These are phyloP conservation scores for Plenodomus lindquistii DNA, from an alignment of 2,329 filamentous ascomycete species.

Conservation along the genomic window DNA sequence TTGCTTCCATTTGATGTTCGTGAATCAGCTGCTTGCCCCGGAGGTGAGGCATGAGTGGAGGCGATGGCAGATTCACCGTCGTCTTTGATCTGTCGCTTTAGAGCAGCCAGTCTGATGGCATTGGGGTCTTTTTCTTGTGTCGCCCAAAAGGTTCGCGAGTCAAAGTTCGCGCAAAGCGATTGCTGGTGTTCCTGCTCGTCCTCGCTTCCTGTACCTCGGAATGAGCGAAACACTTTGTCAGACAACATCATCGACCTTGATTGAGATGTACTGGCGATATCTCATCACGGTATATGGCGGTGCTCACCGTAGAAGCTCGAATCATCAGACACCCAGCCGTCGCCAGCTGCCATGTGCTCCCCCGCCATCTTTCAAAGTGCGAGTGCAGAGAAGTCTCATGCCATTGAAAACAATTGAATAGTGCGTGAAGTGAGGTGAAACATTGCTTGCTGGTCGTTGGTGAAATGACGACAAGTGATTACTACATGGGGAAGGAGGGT, in stretches of 20 bases:
- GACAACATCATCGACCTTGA: background rate
- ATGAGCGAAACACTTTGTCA: conserved; percentile 6
- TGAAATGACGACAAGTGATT: conserved; percentile 13
- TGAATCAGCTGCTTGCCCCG: no score
- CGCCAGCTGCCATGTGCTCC: conserved; percentile 32
- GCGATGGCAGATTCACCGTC: background rate
- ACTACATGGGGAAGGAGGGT: conserved; percentile 14
- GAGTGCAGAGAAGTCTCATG: conserved; percentile 7
- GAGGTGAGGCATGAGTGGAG: no score
- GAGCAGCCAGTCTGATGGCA: conserved; percentile 14
- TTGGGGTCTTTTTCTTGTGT: conserved; percentile 30
- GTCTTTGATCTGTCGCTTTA: background rate
- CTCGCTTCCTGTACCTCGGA: conserved; percentile 26
- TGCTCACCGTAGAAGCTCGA: conserved; percentile 51
- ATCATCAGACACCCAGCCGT: conserved; percentile 48
- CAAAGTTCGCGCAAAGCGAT: conserved; percentile 17
- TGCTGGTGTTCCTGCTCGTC: conserved; percentile 28
- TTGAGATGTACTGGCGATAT: background rate
- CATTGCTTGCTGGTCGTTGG: conserved; percentile 3
- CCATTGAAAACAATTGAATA: background rate
- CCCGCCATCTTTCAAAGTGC: conserved; percentile 21
- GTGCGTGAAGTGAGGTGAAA: background rate
- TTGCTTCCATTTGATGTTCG: conserved; percentile 5
- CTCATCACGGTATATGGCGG: background rate
- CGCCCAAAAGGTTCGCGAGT: conserved; percentile 22